These are phyloP conservation scores for Calonectria pteridis DNA, from an alignment of 2,329 filamentous ascomycete genomes.

Conservation along the genomic window DNA sequence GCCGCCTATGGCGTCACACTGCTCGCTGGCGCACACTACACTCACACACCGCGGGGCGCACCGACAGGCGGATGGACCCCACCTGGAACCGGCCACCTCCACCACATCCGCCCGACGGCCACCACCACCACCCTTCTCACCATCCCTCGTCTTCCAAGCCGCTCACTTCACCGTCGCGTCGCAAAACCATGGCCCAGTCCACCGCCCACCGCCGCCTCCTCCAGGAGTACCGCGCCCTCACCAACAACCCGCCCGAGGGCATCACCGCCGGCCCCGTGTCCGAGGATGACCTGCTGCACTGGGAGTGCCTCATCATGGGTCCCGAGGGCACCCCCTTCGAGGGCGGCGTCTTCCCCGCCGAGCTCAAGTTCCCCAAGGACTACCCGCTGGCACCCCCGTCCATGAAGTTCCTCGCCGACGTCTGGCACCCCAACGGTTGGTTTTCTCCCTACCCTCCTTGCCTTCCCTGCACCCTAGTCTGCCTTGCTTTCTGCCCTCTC, in stretches of 20 bases:
- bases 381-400: conserved; percentile 96
- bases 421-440: conserved; percentile 96
- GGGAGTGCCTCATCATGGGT: conserved; percentile 96
- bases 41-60: background rate
- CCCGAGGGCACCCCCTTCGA: conserved; percentile 97
- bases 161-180: background rate
- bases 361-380: conserved; percentile 94
- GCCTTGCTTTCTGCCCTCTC: background rate
- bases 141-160: too few species aligned
- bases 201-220: conserved; percentile 85
- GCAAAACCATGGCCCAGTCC: conserved; percentile 64
- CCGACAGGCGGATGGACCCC: background rate
- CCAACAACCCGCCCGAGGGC: conserved; percentile 95
- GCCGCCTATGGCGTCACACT: background rate
- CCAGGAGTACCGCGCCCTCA: conserved; percentile 94
- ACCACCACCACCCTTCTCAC: background rate
- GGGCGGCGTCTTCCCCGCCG: conserved; percentile 94
- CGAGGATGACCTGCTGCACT: conserved; percentile 95
- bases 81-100: conserved; percentile 2
- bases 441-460: background rate
- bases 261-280: conserved; percentile 94
- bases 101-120: background rate
- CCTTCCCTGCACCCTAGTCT: background rate
- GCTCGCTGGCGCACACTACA: too few species aligned
- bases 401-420: conserved; percentile 94